Conservation (phyloP, 441 rosid genomes). For the Eruca vesicaria region DNA sequence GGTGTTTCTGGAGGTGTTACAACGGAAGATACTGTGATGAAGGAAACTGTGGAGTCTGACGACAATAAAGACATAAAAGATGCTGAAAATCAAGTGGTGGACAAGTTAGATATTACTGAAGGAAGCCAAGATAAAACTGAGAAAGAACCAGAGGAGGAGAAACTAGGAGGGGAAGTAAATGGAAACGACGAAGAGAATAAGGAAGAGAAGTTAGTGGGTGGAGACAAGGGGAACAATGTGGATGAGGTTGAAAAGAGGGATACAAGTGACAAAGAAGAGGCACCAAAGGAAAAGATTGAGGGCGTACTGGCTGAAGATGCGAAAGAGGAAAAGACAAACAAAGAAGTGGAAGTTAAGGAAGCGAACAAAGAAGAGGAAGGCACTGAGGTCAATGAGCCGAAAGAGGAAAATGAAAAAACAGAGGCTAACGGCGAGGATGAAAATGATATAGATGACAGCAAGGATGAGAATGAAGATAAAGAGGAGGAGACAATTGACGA, state of each 20-base stretch:
- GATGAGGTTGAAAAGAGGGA: constrained; percentile 11
- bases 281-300: background rate
- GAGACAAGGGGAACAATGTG: background rate
- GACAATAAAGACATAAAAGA: background rate
- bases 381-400: constrained; percentile 23
- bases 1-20: constrained; percentile 22
- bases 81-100: background rate
- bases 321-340: constrained; percentile 4
- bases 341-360: constrained; percentile 14
- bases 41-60: constrained; percentile 11
- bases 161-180: constrained; percentile 7
- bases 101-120: constrained; percentile 23
- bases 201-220: constrained; percentile 5
- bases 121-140: constrained; percentile 12
- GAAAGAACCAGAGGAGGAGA: constrained; percentile 7
- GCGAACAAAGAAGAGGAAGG: constrained; percentile 21
- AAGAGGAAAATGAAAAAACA: constrained; percentile 15
- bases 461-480: constrained; percentile 25
- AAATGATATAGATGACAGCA: constrained; percentile 20
- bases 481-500: constrained; percentile 21
- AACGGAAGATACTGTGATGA: constrained; percentile 31
- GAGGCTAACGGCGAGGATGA: constrained; percentile 28
- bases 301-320: background rate
- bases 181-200: constrained; percentile 1
- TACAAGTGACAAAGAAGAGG: background rate